phyloP scores from a whole-genome alignment of 768 basidiomycete species.

The Ramaria rubella region DNA sequence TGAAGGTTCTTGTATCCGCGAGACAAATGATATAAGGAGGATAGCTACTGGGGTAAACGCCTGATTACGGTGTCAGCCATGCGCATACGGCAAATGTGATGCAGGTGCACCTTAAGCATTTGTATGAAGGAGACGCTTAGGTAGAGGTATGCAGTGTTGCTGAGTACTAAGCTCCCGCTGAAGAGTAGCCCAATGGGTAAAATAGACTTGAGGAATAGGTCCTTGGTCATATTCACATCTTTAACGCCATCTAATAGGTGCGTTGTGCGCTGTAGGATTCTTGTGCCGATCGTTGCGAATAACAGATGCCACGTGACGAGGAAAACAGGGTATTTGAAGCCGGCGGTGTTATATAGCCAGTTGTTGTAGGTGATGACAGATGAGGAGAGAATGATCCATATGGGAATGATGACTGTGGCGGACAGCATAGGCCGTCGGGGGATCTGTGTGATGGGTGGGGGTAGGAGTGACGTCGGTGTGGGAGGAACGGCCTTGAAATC shows the following conservation, averaged over 20 bases:
- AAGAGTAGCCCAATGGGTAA: conserved; percentile 92
- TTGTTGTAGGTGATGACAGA: conserved; percentile 97
- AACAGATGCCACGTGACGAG: conserved; percentile 81
- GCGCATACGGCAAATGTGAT: neutral
- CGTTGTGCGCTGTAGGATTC: conserved; percentile 77
- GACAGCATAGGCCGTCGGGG: conserved; percentile 44
- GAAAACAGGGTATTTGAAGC: conserved; percentile 89
- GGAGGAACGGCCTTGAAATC: neutral
- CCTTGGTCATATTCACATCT: conserved; percentile 72
- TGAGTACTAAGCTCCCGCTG: conserved; percentile 83
- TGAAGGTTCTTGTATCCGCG: conserved; percentile 84
- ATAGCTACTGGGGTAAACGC: conserved; percentile 89
- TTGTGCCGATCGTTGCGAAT: conserved; percentile 78
- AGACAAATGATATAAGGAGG: conserved; percentile 87
- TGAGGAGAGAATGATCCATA: conserved; percentile 90
- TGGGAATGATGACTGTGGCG: conserved; percentile 69
- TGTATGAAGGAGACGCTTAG: conserved; percentile 93
- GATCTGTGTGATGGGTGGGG: conserved; percentile 48
- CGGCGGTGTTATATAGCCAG: conserved; percentile 72
- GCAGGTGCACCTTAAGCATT: conserved; percentile 72
- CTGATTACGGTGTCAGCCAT: conserved; percentile 32
- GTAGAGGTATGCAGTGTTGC: conserved; percentile 89
- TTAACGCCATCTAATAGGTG: conserved; percentile 69
- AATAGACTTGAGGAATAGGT: conserved; percentile 78
- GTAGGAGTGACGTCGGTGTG: conserved; percentile 28